Percentiles rank a stretch among this genome's conserved stretches.
Evolutionary conservation across 176 grass and related monocot species (phyloP).

Genomic region (Guadua angustifolia): DNA sequence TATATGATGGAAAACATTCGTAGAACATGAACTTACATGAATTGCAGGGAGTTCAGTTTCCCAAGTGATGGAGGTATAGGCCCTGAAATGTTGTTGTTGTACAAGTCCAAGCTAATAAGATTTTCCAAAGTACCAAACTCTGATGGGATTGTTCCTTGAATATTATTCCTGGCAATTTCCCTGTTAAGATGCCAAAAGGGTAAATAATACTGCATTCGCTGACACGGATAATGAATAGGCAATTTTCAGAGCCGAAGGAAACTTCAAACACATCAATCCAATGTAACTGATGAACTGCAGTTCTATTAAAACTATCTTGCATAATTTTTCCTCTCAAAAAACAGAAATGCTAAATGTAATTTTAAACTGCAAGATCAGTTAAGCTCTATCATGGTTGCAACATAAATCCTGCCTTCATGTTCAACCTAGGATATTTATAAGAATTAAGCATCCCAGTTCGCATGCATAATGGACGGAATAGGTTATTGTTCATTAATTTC

Average conservation of each 20-base stretch:
- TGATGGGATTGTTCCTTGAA: conserved; percentile 64
- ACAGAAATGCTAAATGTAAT: background rate
- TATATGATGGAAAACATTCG: background rate
- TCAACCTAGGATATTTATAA: no score
- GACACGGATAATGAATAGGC: background rate
- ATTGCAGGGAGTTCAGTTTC: conserved; percentile 54
- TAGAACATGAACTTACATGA: conserved; percentile 55
- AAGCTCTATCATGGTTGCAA: background rate
- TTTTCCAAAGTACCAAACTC: conserved; percentile 66
- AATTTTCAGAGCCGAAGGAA: background rate
- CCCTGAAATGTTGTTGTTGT: conserved; percentile 68
- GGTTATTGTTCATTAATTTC: background rate
- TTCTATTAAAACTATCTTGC: background rate
- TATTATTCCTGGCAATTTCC: conserved; percentile 58
- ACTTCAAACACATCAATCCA: background rate
- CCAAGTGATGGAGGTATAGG: conserved; percentile 58
- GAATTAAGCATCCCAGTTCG: background rate
- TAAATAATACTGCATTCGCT: background rate
- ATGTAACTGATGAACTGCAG: background rate
- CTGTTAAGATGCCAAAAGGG: conserved; percentile 35
- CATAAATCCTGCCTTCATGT: background rate
- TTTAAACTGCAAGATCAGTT: background rate
- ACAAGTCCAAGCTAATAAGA: conserved; percentile 69
- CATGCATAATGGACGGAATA: background rate
- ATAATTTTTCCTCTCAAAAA: background rate